Base-by-base conservation (phyloP, 148 eudicot genomes). In the Vaccinium macrocarpon region DNA sequence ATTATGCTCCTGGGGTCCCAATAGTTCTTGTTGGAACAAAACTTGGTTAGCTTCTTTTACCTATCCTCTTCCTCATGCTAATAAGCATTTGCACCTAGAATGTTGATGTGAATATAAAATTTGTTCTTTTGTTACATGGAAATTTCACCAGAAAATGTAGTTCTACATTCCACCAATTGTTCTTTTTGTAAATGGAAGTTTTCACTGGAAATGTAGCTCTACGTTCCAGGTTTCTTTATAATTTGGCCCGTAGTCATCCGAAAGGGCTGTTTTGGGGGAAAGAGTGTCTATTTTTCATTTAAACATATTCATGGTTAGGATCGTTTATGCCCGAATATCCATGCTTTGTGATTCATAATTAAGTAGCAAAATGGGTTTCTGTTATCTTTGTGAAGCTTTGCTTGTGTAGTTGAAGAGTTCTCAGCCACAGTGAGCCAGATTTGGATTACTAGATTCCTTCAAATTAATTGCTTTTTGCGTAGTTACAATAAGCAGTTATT, bases 1-100 rank as follows among this genome's bases (percentile, higher is more conserved):
- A 93, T 90, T 93, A 95, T 88, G 98, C 95, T 81, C 96, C 98
- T 61, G 95, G 96, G 64, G 96, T 95, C 80, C 96, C 98, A 76
- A 80, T 95, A 64, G 91, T 95, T 83, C 94, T 95, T 81, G 95
- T 95, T 80, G 98, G 96, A 87, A 92, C 98, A 84, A 95, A 95
- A 91, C 94, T 93, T 49, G 98, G 98, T 93, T 68, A 84, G 90
- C 74, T 85, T 87, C 72, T 62, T 62, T 25, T 57, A 55, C 19
- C 35, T 55, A 80, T 32, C 59, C 62, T 75, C 46, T 23, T 68
- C 10, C 57, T 61, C n/a, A 2, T 8, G 49, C 59, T 46, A 6
- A 6, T n/a, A 2, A 61, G 18, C 42, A 55, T 78, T 59, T 79
- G 55, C 66, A 19, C 49, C 14, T 76, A 61, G 83, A 61, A 18